A percentile compares a stretch with the other conserved stretches of the same genome.
These are phyloP conservation scores for Colletotrichum phormii DNA, from an alignment of 2,329 filamentous ascomycete species.

Conservation along the genomic window DNA sequence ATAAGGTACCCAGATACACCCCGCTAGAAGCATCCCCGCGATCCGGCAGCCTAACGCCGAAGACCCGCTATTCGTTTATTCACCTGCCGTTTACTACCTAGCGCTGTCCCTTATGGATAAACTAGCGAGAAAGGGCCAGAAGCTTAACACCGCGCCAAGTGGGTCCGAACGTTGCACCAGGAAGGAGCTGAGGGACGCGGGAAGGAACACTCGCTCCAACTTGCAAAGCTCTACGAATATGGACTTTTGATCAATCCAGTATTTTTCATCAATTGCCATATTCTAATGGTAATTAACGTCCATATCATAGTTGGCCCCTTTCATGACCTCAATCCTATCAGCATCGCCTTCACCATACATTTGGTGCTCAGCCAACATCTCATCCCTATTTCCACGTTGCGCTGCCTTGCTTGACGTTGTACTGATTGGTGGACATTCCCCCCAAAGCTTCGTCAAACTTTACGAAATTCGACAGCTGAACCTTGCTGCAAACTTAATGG, in stretches of 20 bases:
- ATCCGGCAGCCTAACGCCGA: background rate
- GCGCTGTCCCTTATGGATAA: background rate
- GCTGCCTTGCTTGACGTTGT: background rate
- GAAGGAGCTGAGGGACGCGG: background rate
- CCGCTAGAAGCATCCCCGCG: background rate
- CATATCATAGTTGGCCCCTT: background rate
- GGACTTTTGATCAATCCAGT: background rate
- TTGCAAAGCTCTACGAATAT: background rate
- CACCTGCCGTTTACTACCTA: background rate
- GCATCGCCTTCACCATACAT: background rate
- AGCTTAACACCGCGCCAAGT: background rate
- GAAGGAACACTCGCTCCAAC: background rate
- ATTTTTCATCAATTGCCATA: background rate
- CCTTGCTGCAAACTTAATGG: background rate
- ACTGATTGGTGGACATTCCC: background rate
- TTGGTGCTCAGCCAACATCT: background rate
- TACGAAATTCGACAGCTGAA: background rate
- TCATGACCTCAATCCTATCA: background rate
- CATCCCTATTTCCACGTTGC: conserved; percentile 9
- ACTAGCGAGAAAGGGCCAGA: background rate
- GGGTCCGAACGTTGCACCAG: background rate
- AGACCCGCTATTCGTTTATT: background rate
- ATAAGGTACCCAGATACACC: no score
- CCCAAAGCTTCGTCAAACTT: background rate
- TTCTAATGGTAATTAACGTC: background rate